Base-by-base conservation (phyloP, 768 basidiomycete genomes). In the Kwoniella sp. region DNA sequence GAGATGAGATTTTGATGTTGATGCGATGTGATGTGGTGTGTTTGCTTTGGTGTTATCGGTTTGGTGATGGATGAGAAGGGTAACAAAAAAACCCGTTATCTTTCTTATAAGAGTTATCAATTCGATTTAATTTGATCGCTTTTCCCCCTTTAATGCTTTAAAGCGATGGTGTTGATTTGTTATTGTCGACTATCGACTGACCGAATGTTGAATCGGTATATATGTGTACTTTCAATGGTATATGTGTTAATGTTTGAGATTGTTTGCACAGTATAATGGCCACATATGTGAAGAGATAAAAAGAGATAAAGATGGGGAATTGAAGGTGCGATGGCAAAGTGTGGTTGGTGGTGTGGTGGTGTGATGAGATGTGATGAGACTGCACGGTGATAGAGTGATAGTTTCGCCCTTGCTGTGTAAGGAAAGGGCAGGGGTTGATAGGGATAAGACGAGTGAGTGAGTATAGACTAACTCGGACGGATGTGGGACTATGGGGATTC, bases 251-350 rank as follows among this genome's bases (percentile, higher is more conserved):
- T n/a, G n/a, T n/a, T n/a, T n/a, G n/a, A n/a, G n/a, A n/a, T n/a
- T n/a, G n/a, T n/a, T n/a, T n/a, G n/a, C n/a, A n/a, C n/a, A 3
- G 17, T 44, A 3, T 10, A 15, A 44, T 44, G 40, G 40, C n/a
- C n/a, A 44, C 17, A 15, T 10, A 44, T 44, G 40, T 3, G 40
- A 44, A 44, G 7, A 9, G 40, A 44, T 44, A 44, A 44, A 44
- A 44, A 19, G 40, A 44, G 40, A 44, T 44, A 44, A 44, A 44
- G 40, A 44, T 44, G 8, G 40, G 40, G 40, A 19, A 44, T n/a
- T n/a, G 40, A 9, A 44, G 40, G 40, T 44, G 40, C 40, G 40
- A 44, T 44, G 40, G 40, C 40, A 44, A 44, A 44, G 40, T 44
- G 8, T 44, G 40, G 40, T 44, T 9, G 40, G 8, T 19, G 40